Percentiles rank a stretch among this genome's conserved stretches.
These are phyloP conservation scores for Colletotrichum noveboracense DNA, from an alignment of 2,329 filamentous ascomycete species.

Conservation along the genomic window DNA sequence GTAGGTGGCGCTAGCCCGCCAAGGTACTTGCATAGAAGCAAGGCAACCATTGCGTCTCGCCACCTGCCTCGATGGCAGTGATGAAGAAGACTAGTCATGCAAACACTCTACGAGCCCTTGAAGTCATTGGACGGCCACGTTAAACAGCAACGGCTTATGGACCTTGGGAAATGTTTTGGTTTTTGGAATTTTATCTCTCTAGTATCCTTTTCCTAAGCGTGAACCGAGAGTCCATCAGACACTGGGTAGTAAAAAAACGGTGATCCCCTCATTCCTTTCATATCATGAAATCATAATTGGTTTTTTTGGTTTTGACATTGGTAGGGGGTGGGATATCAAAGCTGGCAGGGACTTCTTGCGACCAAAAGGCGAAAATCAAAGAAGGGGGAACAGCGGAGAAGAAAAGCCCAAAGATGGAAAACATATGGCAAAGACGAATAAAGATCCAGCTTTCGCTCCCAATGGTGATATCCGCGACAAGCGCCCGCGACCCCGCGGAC, in stretches of 20 bases:
- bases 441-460: conserved; percentile 1
- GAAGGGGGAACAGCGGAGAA: not conserved
- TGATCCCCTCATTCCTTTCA: not conserved
- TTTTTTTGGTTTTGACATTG: not conserved
- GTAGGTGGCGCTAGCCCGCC: conserved; percentile 8
- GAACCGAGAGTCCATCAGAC: not conserved
- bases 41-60: not conserved
- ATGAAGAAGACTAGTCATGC: not conserved
- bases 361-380: not conserved
- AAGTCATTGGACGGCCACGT: not conserved
- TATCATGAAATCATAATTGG: conserved; percentile 19
- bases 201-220: not conserved
- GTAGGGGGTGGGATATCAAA: conserved; percentile 3
- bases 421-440: not conserved
- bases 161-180: not conserved
- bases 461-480: not conserved
- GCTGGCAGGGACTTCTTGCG: not conserved
- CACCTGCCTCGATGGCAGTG: not conserved
- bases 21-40: not conserved
- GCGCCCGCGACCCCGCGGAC: not conserved
- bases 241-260: not conserved
- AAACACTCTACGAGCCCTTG: not conserved
- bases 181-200: not conserved
- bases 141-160: not conserved
- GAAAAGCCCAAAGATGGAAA: not conserved